These are phyloP conservation scores for Termitomyces sp. DNA, from an alignment of 768 basidiomycete genomes.

Conservation along the genomic window DNA sequence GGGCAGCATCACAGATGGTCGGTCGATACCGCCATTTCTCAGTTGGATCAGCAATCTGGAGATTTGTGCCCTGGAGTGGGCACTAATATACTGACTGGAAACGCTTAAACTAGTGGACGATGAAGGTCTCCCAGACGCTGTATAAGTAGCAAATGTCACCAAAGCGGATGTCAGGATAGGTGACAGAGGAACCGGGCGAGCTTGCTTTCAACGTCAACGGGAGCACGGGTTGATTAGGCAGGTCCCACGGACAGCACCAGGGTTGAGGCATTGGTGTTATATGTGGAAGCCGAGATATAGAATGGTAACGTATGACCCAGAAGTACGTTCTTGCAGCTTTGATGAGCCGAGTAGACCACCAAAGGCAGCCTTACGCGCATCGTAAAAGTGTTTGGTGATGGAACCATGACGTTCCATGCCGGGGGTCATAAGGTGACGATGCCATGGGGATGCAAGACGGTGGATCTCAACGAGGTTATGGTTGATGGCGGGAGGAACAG, in stretches of 20 bases:
- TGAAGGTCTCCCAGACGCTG: not conserved
- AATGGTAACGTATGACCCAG: conserved; percentile 47
- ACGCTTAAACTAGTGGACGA: not conserved
- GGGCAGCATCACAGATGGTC: conserved; percentile 19
- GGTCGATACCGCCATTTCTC: conserved; percentile 18
- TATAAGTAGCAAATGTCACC: conserved; percentile 29
- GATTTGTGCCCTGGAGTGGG: not conserved
- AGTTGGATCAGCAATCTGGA: not conserved
- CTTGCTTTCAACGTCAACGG: too few relatives aligned
- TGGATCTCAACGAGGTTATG: conserved; percentile 48
- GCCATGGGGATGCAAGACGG: conserved; percentile 35
- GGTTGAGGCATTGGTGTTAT: conserved; percentile 33
- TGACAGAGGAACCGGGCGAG: conserved; percentile 34
- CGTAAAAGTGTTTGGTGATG: conserved; percentile 42
- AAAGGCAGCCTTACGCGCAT: conserved; percentile 39
- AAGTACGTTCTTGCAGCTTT: conserved; percentile 34
- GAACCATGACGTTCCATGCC: conserved; percentile 26
- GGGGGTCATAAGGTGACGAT: conserved; percentile 38
- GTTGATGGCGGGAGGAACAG: conserved; percentile 39
- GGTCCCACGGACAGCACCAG: conserved; percentile 43
- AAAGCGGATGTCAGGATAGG: conserved; percentile 49
- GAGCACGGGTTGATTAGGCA: conserved; percentile 26
- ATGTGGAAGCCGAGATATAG: conserved; percentile 52
- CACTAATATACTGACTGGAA: too few relatives aligned
- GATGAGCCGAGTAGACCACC: conserved; percentile 29